These are phyloP conservation scores for Daldinia eschscholtzii DNA, from an alignment of 2,329 filamentous ascomycete genomes.

Conservation along the genomic window DNA sequence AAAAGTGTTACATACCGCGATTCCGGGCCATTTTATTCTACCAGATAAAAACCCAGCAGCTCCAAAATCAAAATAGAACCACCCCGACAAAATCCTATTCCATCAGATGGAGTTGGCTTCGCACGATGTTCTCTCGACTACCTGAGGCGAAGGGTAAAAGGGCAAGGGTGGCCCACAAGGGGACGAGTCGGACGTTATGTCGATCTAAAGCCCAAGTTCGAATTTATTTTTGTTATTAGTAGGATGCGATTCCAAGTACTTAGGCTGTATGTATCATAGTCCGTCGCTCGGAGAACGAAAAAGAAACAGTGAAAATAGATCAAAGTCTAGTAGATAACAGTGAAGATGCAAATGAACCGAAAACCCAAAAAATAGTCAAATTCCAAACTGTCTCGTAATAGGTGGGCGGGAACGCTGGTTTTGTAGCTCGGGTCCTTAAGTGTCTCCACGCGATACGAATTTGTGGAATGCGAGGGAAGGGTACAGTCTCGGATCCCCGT, in stretches of 20 bases:
- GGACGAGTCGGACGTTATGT: slow-evolving; percentile 28
- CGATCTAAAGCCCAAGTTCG: slow-evolving; percentile 27
- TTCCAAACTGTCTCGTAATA: slow-evolving; percentile 38
- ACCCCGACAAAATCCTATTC: slow-evolving; percentile 34
- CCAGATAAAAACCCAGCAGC: slow-evolving; percentile 29
- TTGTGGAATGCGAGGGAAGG: slow-evolving; percentile 50
- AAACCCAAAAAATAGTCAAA: slow-evolving; percentile 34
- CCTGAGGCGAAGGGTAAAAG: slow-evolving; percentile 26
- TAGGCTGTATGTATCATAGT: slow-evolving; percentile 22
- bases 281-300: slow-evolving; percentile 16
- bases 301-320: slow-evolving; percentile 27
- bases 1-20: slow-evolving; percentile 62
- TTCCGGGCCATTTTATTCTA: slow-evolving; percentile 64
- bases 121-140: slow-evolving; percentile 27
- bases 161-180: slow-evolving; percentile 41
- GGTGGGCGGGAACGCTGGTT: slow-evolving; percentile 48
- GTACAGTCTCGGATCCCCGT: slow-evolving; percentile 45
- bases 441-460: slow-evolving; percentile 50
- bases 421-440: slow-evolving; percentile 48
- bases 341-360: slow-evolving; percentile 30
- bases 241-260: slow-evolving; percentile 17
- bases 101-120: slow-evolving; percentile 33
- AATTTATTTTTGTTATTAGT: slow-evolving; percentile 30
- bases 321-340: slow-evolving; percentile 29
- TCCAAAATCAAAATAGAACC: slow-evolving; percentile 28